Evolutionary conservation across 129 eudicot genomes (phyloP).

Genomic region (Helianthus annuus): DNA sequence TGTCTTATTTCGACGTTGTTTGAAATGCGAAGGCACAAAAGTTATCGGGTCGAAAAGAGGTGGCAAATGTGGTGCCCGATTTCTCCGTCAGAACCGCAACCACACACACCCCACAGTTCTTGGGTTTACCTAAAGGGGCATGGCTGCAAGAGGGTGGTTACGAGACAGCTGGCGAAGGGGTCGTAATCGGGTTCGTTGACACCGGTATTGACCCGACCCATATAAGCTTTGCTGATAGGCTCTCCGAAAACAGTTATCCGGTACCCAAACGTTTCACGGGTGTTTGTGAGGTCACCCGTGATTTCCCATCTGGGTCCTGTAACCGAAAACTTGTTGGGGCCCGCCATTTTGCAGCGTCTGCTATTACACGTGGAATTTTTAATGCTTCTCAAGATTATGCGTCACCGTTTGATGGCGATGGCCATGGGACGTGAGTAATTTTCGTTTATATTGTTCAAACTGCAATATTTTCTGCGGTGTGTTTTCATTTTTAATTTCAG

Average conservation of each 20-base stretch:
- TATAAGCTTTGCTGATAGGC: constrained; percentile 74
- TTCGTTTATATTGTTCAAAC: not conserved
- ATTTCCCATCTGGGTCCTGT: constrained; percentile 97
- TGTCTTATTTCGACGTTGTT: constrained; percentile 17
- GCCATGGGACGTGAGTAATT: constrained; percentile 93
- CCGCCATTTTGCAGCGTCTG: constrained; percentile 99
- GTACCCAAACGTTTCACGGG: constrained; percentile 83
- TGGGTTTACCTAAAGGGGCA: constrained; percentile 95
- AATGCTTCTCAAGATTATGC: constrained; percentile 94
- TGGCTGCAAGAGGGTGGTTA: constrained; percentile 91
- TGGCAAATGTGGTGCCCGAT: constrained; percentile 81
- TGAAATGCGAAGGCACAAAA: constrained; percentile 62
- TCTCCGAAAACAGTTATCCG: constrained; percentile 59
- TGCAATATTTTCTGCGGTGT: constrained; percentile 6
- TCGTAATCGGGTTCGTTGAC: constrained; percentile 93
- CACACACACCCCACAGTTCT: constrained; percentile 91
- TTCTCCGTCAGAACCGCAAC: constrained; percentile 87
- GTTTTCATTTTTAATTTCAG: not conserved
- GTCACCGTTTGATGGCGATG: constrained; percentile 94
- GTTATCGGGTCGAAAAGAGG: constrained; percentile 69
- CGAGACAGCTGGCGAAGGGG: constrained; percentile 85
- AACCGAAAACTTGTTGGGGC: constrained; percentile 96
- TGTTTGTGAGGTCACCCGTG: constrained; percentile 89
- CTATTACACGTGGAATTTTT: constrained; percentile 92
- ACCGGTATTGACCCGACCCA: constrained; percentile 97